phyloP scores from a whole-genome alignment of 768 basidiomycete genomes.

The Tephrocybe rancida region DNA sequence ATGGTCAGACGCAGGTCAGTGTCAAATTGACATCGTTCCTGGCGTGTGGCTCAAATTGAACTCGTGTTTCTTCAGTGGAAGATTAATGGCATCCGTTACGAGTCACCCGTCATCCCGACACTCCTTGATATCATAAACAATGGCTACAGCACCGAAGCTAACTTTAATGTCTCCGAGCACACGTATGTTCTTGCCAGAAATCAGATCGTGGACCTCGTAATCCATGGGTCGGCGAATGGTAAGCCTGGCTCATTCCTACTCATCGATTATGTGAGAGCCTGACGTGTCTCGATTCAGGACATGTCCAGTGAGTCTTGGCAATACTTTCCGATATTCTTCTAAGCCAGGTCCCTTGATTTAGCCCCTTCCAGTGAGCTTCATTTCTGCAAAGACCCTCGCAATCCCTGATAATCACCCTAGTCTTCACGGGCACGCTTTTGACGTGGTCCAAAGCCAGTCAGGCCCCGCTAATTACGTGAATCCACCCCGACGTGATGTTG shows the following conservation, averaged over 20 bases:
- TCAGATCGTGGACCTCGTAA: conserved; percentile 22
- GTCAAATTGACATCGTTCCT: too few relatives aligned
- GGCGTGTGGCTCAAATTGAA: background rate
- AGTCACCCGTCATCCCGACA: conserved; percentile 21
- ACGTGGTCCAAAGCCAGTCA: conserved; percentile 19
- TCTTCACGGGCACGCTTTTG: conserved; percentile 30
- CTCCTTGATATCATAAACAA: conserved; percentile 24
- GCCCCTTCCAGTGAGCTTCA: background rate
- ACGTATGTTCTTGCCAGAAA: conserved; percentile 20
- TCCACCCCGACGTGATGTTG: conserved; percentile 27
- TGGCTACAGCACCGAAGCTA: conserved; percentile 12
- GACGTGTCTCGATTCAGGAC: too few relatives aligned
- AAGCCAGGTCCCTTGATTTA: too few relatives aligned
- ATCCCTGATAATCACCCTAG: conserved; percentile 1
- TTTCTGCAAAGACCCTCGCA: background rate
- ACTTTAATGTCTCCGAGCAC: conserved; percentile 22
- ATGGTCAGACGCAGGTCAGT: conserved; percentile 33
- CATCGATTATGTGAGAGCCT: too few relatives aligned
- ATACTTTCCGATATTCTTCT: background rate
- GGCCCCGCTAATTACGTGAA: conserved; percentile 23
- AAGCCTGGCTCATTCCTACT: background rate
- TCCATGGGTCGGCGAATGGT: conserved; percentile 26
- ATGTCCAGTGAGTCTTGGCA: background rate
- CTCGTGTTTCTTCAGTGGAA: conserved; percentile 10
- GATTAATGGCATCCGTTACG: conserved; percentile 22